phyloP scores from a whole-genome alignment of 805 yeast genomes.

The Starmerella bombicola region DNA sequence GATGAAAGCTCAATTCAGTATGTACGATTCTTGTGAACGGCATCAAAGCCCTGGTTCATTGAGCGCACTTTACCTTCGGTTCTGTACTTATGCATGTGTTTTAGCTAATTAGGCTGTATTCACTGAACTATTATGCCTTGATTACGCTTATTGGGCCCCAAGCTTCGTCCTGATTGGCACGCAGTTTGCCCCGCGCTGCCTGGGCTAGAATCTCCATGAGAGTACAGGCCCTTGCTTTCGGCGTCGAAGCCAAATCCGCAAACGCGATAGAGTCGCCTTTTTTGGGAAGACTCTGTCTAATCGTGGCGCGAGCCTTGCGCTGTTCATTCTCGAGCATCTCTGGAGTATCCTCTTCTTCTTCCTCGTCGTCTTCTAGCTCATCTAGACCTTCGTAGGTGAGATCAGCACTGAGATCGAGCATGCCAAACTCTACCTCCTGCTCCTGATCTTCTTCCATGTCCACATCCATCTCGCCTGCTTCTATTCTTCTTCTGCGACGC shows the following conservation, averaged over 20 bases:
- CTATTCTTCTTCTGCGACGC: slow-evolving; percentile 11
- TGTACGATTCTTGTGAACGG: too few relatives aligned
- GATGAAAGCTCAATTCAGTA: too few relatives aligned
- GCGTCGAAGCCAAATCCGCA: slow-evolving; percentile 9
- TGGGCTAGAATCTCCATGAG: slow-evolving; percentile 16
- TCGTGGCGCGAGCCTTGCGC: slow-evolving; percentile 6
- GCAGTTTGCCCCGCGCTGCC: slow-evolving; percentile 14
- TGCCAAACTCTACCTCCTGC: slow-evolving; percentile 1
- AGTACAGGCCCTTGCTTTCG: slow-evolving; percentile 13
- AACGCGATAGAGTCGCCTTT: slow-evolving; percentile 6
- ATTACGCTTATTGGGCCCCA: slow-evolving; percentile 13
- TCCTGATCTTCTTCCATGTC: slow-evolving; percentile 2
- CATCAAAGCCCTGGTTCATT: too few relatives aligned
- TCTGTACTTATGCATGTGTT: too few relatives aligned
- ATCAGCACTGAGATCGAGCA: slow-evolving; percentile 1
- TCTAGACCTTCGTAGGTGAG: background rate
- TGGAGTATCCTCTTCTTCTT: slow-evolving; percentile 10
- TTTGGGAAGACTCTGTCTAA: slow-evolving; percentile 4
- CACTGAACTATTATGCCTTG: too few relatives aligned
- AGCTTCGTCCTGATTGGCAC: slow-evolving; percentile 8
- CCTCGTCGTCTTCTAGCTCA: slow-evolving; percentile 5
- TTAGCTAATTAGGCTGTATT: too few relatives aligned
- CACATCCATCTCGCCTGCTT: slow-evolving; percentile 1
- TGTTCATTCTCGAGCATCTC: slow-evolving; percentile 13
- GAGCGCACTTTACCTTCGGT: too few relatives aligned